A percentile compares a stretch with the other conserved stretches of the same genome.
phyloP scores from a whole-genome alignment of 75 land plant genomes.

The Pinus taeda region DNA sequence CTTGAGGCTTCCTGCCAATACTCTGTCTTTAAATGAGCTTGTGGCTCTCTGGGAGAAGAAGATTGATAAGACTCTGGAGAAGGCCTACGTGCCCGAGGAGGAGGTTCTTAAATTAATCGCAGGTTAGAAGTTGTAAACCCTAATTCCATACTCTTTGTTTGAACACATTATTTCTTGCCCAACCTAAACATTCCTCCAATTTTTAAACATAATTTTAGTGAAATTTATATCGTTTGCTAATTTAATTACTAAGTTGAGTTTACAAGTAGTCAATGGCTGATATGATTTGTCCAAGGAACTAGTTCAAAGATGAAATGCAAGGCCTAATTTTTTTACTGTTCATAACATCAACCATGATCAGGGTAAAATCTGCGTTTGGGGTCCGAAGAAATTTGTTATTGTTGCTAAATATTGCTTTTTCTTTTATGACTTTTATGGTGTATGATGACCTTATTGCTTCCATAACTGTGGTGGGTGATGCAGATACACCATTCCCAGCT shows the following conservation, averaged over 20 bases:
- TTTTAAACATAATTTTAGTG: background rate
- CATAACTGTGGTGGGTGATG: background rate
- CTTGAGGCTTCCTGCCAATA: conserved; percentile 25
- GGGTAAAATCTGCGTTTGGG: background rate
- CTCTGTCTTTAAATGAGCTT: conserved; percentile 18
- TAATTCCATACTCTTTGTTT: no score
- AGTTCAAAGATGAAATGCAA: no score
- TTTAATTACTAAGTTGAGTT: background rate
- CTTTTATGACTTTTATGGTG: background rate
- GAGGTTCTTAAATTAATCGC: conserved; percentile 7
- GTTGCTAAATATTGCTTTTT: background rate
- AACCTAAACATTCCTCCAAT: background rate
- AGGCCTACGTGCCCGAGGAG: background rate
- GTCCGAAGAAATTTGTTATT: background rate
- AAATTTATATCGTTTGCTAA: background rate
- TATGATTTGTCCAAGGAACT: no score
- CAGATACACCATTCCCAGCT: conserved; percentile 31
- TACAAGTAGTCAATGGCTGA: background rate
- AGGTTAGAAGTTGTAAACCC: conserved; percentile 7
- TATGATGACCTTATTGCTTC: background rate
- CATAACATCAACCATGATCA: background rate
- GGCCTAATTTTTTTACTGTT: no score
- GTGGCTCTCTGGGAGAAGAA: conserved; percentile 29
- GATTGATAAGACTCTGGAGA: conserved; percentile 14
- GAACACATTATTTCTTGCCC: background rate